Evolutionary conservation across 495 filamentous ascomycete species (phyloP).

Genomic region (Glonium stellatum): DNA sequence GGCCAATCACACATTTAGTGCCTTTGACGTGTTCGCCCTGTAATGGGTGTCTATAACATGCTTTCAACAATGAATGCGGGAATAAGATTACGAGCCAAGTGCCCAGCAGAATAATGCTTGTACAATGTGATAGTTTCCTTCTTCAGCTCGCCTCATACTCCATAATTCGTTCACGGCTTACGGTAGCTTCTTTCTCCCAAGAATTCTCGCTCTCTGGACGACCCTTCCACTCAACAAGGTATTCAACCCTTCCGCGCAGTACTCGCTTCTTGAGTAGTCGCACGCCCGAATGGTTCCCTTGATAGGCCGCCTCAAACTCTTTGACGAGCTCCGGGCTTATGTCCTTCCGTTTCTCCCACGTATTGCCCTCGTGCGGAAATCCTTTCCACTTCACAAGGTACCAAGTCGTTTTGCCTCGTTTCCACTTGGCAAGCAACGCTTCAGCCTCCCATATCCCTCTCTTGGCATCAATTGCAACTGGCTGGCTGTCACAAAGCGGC

Average conservation of each 20-base stretch:
- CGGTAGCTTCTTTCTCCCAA: slow-evolving; percentile 22
- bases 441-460: slow-evolving; percentile 19
- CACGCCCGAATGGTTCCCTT: slow-evolving; percentile 17
- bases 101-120: neutral
- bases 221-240: slow-evolving; percentile 21
- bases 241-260: slow-evolving; percentile 7
- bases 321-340: slow-evolving; percentile 19
- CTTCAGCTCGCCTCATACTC: slow-evolving; percentile 21
- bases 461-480: slow-evolving; percentile 10
- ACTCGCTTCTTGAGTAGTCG: slow-evolving; percentile 1
- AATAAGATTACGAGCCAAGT: neutral
- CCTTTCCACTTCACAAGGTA: neutral
- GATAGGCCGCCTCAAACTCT: slow-evolving; percentile 15
- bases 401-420: slow-evolving; percentile 12
- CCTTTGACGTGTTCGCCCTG: no score
- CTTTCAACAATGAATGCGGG: no score
- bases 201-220: slow-evolving; percentile 19
- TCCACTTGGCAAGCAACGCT: slow-evolving; percentile 25
- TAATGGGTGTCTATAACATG: no score
- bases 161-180: slow-evolving; percentile 23
- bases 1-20: no score
- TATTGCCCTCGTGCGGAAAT: slow-evolving; percentile 1
- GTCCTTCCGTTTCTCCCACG: neutral
- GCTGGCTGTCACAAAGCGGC: slow-evolving; percentile 11
- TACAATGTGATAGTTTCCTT: neutral